A percentile compares a stretch with the other conserved stretches of the same genome.
These are phyloP conservation scores for Malus sylvestris DNA, from an alignment of 306 rosid genomes.

Conservation along the genomic window DNA sequence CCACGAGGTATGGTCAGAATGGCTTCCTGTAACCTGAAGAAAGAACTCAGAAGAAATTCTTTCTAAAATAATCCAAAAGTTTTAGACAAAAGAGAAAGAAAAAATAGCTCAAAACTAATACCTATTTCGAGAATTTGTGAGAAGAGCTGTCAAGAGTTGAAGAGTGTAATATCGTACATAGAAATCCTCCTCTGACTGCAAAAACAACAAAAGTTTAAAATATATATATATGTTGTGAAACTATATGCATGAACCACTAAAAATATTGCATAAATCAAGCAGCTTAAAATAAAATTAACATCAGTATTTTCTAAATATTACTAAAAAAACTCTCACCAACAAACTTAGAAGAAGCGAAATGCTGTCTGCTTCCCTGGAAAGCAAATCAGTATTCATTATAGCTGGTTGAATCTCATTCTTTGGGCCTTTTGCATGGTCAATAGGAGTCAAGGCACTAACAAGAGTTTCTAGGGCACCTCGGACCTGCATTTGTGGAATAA, in stretches of 20 bases:
- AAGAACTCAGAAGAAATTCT: slow-evolving; percentile 31
- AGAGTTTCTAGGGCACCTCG: slow-evolving; percentile 93
- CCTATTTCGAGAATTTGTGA: slow-evolving; percentile 81
- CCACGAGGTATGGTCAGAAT: slow-evolving; percentile 88
- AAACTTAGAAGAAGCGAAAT: slow-evolving; percentile 84
- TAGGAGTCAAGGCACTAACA: slow-evolving; percentile 78
- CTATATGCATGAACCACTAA: slow-evolving; percentile 17
- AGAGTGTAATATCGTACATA: slow-evolving; percentile 89
- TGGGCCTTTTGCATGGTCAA: slow-evolving; percentile 58
- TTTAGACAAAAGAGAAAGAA: slow-evolving; percentile 15
- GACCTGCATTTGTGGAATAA: slow-evolving; percentile 39
- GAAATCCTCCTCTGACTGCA: slow-evolving; percentile 91
- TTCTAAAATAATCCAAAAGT: slow-evolving; percentile 9
- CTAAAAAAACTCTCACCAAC: slow-evolving; percentile 54
- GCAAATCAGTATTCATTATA: slow-evolving; percentile 77
- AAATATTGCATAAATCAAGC: background rate
- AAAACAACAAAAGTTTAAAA: slow-evolving; percentile 14
- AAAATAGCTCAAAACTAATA: slow-evolving; percentile 28
- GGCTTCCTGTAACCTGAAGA: slow-evolving; percentile 90
- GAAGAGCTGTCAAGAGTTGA: slow-evolving; percentile 87
- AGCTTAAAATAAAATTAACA: background rate
- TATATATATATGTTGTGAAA: background rate
- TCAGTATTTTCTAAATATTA: slow-evolving; percentile 3
- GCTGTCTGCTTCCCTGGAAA: slow-evolving; percentile 79
- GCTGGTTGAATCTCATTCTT: slow-evolving; percentile 81